These are phyloP conservation scores for Gymnopilus junonius DNA, from an alignment of 768 basidiomycete genomes.

Conservation along the genomic window DNA sequence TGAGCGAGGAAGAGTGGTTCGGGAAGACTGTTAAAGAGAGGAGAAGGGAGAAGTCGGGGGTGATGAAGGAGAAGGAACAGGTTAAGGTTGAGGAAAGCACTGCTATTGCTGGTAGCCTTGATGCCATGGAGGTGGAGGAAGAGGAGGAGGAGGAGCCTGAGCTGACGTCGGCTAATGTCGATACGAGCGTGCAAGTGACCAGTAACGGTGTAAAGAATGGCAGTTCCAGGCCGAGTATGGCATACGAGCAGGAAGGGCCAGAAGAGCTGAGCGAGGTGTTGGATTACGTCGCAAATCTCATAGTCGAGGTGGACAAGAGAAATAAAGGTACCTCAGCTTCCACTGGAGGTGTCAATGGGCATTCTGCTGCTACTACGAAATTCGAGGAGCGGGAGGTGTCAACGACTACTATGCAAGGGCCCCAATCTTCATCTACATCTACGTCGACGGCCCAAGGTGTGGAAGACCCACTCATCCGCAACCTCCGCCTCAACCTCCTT, in stretches of 20 bases:
- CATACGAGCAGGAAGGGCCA: constrained; percentile 43
- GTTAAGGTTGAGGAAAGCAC: constrained; percentile 6
- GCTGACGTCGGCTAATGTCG: constrained; percentile 37
- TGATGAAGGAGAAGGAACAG: too few relatives aligned
- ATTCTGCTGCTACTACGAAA: not conserved
- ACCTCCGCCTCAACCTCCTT: constrained; percentile 73
- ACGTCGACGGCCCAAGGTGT: not conserved
- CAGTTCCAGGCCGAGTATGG: constrained; percentile 12
- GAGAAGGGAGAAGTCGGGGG: constrained; percentile 20
- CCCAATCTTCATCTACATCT: not conserved
- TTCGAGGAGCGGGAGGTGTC: too few relatives aligned
- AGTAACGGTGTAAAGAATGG: constrained; percentile 1
- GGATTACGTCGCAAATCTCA: constrained; percentile 56
- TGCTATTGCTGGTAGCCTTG: not conserved
- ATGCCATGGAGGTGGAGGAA: constrained; percentile 30
- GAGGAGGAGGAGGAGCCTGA: constrained; percentile 28
- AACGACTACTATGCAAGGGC: not conserved
- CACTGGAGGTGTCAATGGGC: not conserved
- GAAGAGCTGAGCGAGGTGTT: constrained; percentile 61
- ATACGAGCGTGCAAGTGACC: constrained; percentile 23
- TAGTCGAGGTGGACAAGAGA: constrained; percentile 47
- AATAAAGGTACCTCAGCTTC: constrained; percentile 10
- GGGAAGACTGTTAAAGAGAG: constrained; percentile 46
- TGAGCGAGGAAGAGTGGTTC: constrained; percentile 57
- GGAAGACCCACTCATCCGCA: constrained; percentile 57